phyloP scores from a whole-genome alignment of 768 basidiomycete genomes.

The Rhizopogon vulgaris region DNA sequence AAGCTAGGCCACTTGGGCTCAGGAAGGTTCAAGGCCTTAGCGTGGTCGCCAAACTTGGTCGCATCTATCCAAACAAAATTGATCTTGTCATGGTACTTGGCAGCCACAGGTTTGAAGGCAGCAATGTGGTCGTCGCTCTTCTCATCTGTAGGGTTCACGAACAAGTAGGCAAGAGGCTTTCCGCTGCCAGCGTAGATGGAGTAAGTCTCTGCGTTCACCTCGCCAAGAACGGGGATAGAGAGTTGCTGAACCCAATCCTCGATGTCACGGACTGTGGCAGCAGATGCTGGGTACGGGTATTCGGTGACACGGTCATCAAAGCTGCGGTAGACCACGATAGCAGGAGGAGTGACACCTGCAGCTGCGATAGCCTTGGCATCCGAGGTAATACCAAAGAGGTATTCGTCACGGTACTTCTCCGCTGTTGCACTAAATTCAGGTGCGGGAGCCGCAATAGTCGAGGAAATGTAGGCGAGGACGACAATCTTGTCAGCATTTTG shows the following conservation, averaged over 20 bases:
- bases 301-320: conserved; percentile 80
- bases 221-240: conserved; percentile 81
- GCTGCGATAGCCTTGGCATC: conserved; percentile 63
- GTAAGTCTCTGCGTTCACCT: conserved; percentile 95
- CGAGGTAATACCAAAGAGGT: conserved; percentile 83
- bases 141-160: conserved; percentile 74
- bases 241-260: conserved; percentile 78
- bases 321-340: conserved; percentile 85
- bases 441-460: conserved; percentile 63
- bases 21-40: conserved; percentile 82
- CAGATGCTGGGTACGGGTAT: conserved; percentile 57
- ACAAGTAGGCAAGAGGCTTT: conserved; percentile 92
- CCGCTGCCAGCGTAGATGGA: conserved; percentile 70
- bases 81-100: conserved; percentile 75
- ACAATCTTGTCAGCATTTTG: conserved; percentile 86
- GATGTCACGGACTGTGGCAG: conserved; percentile 54
- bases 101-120: conserved; percentile 68
- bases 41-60: conserved; percentile 91
- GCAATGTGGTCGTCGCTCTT: conserved; percentile 61
- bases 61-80: conserved; percentile 99
- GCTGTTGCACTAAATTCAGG: conserved; percentile 76
- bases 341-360: conserved; percentile 72
- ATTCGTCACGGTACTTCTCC: conserved; percentile 85
- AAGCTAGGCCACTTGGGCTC: conserved; percentile 91
- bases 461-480: conserved; percentile 74